Conservation (phyloP, 768 basidiomycete species). For the Cystoderma amianthinum region DNA sequence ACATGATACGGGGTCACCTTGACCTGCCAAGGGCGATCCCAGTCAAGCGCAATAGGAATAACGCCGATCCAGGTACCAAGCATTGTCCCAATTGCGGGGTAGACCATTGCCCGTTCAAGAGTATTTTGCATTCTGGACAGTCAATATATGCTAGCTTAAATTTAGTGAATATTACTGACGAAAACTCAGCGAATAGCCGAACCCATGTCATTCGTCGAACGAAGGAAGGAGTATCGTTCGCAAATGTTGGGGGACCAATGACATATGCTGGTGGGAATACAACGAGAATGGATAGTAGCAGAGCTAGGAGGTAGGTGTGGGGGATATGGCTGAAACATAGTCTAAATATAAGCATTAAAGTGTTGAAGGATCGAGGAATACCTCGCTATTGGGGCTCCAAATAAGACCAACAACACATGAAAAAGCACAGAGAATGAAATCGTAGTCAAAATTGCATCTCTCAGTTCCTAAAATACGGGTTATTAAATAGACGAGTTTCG, state of each 20-base stretch:
- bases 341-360: neutral
- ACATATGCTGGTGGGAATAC: conserved; percentile 65
- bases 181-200: conserved; percentile 74
- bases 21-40: conserved; percentile 98
- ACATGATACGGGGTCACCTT: conserved; percentile 13
- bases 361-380: conserved; percentile 20
- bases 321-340: conserved; percentile 13
- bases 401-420: conserved; percentile 48
- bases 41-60: conserved; percentile 86
- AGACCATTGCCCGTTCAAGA: conserved; percentile 72
- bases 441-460: conserved; percentile 47
- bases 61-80: conserved; percentile 78
- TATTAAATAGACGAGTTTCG: too few relatives aligned
- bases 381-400: conserved; percentile 72
- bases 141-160: conserved; percentile 4
- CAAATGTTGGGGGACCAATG: conserved; percentile 53
- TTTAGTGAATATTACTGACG: conserved; percentile 42
- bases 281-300: conserved; percentile 60
- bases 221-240: conserved; percentile 32
- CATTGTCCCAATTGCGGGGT: conserved; percentile 67
- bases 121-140: conserved; percentile 45
- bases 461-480: conserved; percentile 34
- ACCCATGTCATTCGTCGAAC: conserved; percentile 63
- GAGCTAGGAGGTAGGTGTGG: conserved; percentile 63
- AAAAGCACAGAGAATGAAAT: conserved; percentile 36